A percentile compares a stretch with the other conserved stretches of the same genome.
Evolutionary conservation across 805 yeast genomes (phyloP).

Genomic region (Helenozyma rhizophorensis): DNA sequence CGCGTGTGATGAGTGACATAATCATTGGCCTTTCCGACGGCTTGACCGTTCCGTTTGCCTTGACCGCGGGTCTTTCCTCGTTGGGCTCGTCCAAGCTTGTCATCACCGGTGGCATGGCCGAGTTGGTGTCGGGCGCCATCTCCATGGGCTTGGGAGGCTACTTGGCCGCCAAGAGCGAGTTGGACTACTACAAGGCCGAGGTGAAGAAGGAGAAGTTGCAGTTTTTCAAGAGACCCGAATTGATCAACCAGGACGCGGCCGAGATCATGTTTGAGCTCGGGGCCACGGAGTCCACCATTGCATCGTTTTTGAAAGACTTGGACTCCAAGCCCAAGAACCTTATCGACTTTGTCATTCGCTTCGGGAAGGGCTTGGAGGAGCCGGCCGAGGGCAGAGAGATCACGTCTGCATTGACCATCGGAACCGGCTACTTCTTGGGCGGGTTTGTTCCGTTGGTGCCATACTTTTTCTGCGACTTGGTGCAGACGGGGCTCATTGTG

Average conservation of each 20-base stretch:
- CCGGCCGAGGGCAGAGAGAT: conserved; percentile 91
- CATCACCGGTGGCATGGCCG: conserved; percentile 97
- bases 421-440: conserved; percentile 82
- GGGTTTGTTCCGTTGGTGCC: conserved; percentile 91
- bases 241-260: conserved; percentile 70
- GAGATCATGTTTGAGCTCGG: conserved; percentile 77
- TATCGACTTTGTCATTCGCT: conserved; percentile 82
- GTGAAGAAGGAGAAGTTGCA: conserved; percentile 66
- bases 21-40: conserved; percentile 96
- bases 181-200: conserved; percentile 67
- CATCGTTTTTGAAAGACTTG: conserved; percentile 71
- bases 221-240: conserved; percentile 60
- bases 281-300: conserved; percentile 66
- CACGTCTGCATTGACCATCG: conserved; percentile 86
- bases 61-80: conserved; percentile 92
- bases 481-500: conserved; percentile 68
- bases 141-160: conserved; percentile 98
- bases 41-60: conserved; percentile 96
- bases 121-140: conserved; percentile 92
- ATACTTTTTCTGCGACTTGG: conserved; percentile 76
- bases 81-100: conserved; percentile 87
- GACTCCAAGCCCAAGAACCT: conserved; percentile 72
- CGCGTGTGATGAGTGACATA: conserved; percentile 89
- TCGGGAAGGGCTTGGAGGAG: conserved; percentile 90
- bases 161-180: conserved; percentile 88